Evolutionary conservation across 2,329 filamentous ascomycete species (phyloP).

Genomic region (Exophiala xenobiotica): DNA sequence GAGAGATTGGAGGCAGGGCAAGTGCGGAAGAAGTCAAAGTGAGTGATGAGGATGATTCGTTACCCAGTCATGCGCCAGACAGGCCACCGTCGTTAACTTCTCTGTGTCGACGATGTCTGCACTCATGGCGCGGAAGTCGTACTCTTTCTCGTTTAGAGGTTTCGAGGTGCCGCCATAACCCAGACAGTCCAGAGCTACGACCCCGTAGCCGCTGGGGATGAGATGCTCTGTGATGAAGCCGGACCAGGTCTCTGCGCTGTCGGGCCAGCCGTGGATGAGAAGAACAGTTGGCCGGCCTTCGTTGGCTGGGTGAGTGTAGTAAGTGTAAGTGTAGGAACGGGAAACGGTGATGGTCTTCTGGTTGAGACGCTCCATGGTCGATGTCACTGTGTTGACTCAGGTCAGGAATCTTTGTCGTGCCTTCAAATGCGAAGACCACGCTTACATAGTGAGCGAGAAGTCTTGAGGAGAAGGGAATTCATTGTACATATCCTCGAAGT

Average conservation of each 20-base stretch:
- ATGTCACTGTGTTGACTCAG: too few species aligned
- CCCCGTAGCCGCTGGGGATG: constrained; percentile 43
- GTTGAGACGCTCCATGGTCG: too few species aligned
- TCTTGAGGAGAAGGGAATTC: too few species aligned
- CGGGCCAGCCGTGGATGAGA: constrained; percentile 53
- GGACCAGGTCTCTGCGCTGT: constrained; percentile 47
- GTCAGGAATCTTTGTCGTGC: too few species aligned
- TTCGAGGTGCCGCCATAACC: constrained; percentile 41
- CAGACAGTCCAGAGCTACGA: constrained; percentile 46
- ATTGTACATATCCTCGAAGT: too few species aligned
- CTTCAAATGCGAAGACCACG: too few species aligned
- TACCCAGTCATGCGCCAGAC: constrained; percentile 2
- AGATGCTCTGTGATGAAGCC: constrained; percentile 31
- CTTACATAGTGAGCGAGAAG: too few species aligned
- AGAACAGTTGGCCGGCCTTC: constrained; percentile 39
- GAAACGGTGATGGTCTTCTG: constrained; percentile 2
- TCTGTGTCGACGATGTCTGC: constrained; percentile 34
- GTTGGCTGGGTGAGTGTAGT: background rate
- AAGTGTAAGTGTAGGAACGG: constrained; percentile 1
- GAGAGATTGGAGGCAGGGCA: too few species aligned
- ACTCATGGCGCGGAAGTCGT: constrained; percentile 36
- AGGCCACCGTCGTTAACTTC: background rate
- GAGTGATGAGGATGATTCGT: background rate
- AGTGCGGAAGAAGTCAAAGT: background rate
- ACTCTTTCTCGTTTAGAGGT: constrained; percentile 32